phyloP scores from a whole-genome alignment of 495 filamentous ascomycete genomes.

The Tuber calosporum region DNA sequence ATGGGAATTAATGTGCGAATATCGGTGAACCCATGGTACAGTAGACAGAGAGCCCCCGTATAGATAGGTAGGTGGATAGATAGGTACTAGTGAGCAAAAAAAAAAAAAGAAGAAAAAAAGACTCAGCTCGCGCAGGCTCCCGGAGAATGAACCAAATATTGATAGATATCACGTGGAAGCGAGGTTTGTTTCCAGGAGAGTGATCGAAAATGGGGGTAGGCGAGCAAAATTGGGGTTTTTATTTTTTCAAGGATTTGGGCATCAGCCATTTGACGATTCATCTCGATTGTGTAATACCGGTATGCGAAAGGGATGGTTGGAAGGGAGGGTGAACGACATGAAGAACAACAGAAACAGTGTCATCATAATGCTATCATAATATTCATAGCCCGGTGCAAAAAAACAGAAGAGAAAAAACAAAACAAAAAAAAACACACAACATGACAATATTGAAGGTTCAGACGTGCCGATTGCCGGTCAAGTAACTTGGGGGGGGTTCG shows the following conservation, averaged over 20 bases:
- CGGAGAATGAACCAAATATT: not conserved
- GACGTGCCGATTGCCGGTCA: not conserved
- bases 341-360: not conserved
- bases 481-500: too few relatives aligned
- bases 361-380: not conserved
- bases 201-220: not conserved
- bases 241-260: too few relatives aligned
- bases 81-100: too few relatives aligned
- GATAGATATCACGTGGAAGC: too few relatives aligned
- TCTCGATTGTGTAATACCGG: not conserved
- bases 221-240: too few relatives aligned
- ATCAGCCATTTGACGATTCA: too few relatives aligned
- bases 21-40: not conserved
- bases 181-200: not conserved
- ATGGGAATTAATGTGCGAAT: not conserved
- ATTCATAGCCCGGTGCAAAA: not conserved
- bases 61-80: too few relatives aligned
- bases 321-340: not conserved
- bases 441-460: too few relatives aligned
- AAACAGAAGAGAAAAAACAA: too few relatives aligned
- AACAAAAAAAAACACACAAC: too few relatives aligned
- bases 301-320: too few relatives aligned
- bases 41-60: not conserved
- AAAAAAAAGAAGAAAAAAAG: too few relatives aligned
- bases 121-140: not conserved